Evolutionary conservation across 78 protist genomes (phyloP).

Genomic region (Dictyostelium capitatum): DNA sequence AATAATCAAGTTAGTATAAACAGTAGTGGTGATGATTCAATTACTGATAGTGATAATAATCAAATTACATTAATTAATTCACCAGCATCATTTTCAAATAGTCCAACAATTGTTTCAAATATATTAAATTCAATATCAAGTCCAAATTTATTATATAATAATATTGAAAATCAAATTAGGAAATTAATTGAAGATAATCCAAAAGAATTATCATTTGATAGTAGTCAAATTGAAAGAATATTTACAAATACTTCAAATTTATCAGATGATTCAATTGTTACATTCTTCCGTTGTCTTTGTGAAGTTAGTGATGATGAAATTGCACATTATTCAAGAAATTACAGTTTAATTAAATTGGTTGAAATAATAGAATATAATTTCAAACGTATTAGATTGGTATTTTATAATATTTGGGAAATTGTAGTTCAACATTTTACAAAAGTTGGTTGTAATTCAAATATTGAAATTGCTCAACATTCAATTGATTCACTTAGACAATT

Average conservation of each 20-base stretch:
- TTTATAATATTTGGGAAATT: conserved; percentile 93
- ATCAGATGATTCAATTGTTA: conserved; percentile 88
- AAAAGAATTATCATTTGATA: conserved; percentile 54
- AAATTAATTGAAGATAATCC: conserved; percentile 47
- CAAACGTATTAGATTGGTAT: conserved; percentile 93
- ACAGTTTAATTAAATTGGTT: conserved; percentile 95
- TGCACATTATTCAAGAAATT: conserved; percentile 87
- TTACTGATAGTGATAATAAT: too few relatives aligned
- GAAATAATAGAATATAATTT: conserved; percentile 97
- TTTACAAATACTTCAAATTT: conserved; percentile 69
- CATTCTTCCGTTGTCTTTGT: conserved; percentile 92
- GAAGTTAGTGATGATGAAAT: conserved; percentile 93
- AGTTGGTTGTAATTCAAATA: conserved; percentile 88
- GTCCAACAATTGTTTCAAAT: not conserved
- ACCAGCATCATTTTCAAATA: not conserved
- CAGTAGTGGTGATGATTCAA: conserved; percentile 1
- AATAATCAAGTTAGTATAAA: not conserved
- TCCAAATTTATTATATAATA: not conserved
- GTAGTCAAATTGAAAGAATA: conserved; percentile 66
- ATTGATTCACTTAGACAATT: conserved; percentile 98
- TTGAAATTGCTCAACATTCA: conserved; percentile 91
- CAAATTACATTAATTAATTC: not conserved
- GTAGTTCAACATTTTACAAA: conserved; percentile 57
- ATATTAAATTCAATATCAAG: not conserved
- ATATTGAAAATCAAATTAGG: conserved; percentile 8